phyloP scores from a whole-genome alignment of 306 rosid genomes.

The Fragaria nilgerrensis region DNA sequence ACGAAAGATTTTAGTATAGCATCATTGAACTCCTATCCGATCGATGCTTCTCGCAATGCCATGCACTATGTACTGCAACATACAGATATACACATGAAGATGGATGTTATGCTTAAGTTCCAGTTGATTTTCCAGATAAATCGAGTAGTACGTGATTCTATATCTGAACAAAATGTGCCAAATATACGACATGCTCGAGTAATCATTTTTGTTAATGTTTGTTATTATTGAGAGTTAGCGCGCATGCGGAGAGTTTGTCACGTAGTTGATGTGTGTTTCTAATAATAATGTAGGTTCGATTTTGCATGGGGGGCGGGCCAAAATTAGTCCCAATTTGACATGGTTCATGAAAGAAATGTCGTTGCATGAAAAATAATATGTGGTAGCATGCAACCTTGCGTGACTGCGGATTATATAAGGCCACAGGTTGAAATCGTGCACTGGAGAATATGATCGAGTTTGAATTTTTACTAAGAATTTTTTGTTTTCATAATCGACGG shows the following conservation, averaged over 20 bases:
- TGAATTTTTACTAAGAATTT: background rate
- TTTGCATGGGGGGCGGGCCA: background rate
- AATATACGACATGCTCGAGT: background rate
- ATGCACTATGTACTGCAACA: background rate
- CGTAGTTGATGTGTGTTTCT: background rate
- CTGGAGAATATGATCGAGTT: background rate
- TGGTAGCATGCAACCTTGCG: background rate
- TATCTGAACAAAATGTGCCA: background rate
- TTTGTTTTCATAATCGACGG: background rate
- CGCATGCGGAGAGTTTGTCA: background rate
- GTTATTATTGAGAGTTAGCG: background rate
- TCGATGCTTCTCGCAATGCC: background rate
- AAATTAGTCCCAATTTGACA: background rate
- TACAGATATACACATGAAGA: background rate
- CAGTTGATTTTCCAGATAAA: background rate
- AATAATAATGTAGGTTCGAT: background rate
- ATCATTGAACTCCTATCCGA: background rate
- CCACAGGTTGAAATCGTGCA: background rate
- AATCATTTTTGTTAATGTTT: background rate
- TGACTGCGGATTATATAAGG: background rate
- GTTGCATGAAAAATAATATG: background rate
- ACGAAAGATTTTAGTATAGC: no score
- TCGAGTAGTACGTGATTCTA: background rate
- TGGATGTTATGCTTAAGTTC: no score
- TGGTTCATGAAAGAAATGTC: background rate